phyloP scores from a whole-genome alignment of 306 rosid species.

The Canavalia gladiata region DNA sequence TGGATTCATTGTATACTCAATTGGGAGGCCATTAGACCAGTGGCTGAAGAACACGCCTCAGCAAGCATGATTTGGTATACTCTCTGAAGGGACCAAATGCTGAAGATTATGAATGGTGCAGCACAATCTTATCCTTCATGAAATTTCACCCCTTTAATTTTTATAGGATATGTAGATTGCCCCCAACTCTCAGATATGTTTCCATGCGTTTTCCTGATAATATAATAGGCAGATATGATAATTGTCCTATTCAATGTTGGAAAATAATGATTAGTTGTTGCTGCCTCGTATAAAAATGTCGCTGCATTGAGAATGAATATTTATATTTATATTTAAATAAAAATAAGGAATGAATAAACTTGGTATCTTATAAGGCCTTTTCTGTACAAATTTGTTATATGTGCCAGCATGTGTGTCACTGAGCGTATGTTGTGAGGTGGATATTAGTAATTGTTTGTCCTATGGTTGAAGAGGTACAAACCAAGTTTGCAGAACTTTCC shows the following conservation, averaged over 20 bases:
- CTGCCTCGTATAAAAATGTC: slow-evolving; percentile 8
- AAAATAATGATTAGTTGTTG: not conserved
- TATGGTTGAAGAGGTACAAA: too few relatives aligned
- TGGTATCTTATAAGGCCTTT: too few relatives aligned
- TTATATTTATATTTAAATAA: too few relatives aligned
- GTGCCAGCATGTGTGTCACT: too few relatives aligned
- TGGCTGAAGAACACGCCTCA: slow-evolving; percentile 70
- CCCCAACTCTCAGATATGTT: not conserved
- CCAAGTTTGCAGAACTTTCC: too few relatives aligned
- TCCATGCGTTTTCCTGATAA: slow-evolving; percentile 8
- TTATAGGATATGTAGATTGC: not conserved
- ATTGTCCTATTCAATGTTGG: not conserved
- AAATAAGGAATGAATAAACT: too few relatives aligned
- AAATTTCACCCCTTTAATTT: not conserved
- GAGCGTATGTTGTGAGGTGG: too few relatives aligned
- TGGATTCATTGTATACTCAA: slow-evolving; percentile 80
- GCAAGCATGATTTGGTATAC: slow-evolving; percentile 46
- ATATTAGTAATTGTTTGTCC: too few relatives aligned
- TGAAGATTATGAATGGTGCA: slow-evolving; percentile 12
- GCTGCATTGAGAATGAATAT: not conserved
- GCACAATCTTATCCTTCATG: not conserved
- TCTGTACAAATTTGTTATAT: too few relatives aligned
- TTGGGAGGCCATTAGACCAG: slow-evolving; percentile 78
- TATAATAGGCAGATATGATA: not conserved
- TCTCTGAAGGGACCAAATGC: slow-evolving; percentile 14